Evolutionary conservation across 495 filamentous ascomycete genomes (phyloP).

Genomic region (Daldinia decipiens): DNA sequence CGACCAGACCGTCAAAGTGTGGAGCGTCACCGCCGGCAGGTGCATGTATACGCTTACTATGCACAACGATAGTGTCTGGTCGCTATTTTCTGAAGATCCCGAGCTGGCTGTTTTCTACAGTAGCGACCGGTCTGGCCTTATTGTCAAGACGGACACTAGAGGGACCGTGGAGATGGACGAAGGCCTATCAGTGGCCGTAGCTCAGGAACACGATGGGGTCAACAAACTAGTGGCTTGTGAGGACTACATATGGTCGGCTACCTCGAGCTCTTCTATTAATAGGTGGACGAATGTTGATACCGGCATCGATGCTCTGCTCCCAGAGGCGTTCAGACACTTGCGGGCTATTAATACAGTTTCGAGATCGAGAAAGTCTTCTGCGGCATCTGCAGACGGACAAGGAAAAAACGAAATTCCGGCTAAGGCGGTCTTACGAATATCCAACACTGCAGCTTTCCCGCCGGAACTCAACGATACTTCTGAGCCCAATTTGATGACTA

Average conservation of each 20-base stretch:
- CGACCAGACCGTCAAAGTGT: conserved; percentile 96
- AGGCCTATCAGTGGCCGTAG: conserved; percentile 84
- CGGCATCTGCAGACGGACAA: conserved; percentile 48
- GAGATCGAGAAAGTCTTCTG: conserved; percentile 47
- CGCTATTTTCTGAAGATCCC: conserved; percentile 88
- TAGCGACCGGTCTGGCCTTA: conserved; percentile 86
- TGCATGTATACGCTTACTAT: conserved; percentile 98
- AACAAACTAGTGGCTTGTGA: conserved; percentile 83
- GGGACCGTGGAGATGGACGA: conserved; percentile 78
- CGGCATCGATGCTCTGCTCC: conserved; percentile 61
- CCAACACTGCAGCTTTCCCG: conserved; percentile 83
- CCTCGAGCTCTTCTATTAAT: conserved; percentile 93
- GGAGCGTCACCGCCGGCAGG: conserved; percentile 92
- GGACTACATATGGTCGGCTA: conserved; percentile 92
- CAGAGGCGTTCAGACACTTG: conserved; percentile 64
- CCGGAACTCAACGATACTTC: conserved; percentile 45
- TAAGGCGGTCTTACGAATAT: conserved; percentile 78
- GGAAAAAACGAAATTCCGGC: conserved; percentile 75
- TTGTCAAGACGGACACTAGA: conserved; percentile 92
- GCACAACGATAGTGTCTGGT: conserved; percentile 99
- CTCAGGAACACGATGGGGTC: conserved; percentile 91
- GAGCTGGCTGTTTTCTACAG: conserved; percentile 91
- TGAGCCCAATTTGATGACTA: conserved; percentile 59
- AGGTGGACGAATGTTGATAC: conserved; percentile 92
- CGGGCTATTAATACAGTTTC: conserved; percentile 62